phyloP scores from a whole-genome alignment of 164 flowering plant genomes.

The Echeveria elegans region DNA sequence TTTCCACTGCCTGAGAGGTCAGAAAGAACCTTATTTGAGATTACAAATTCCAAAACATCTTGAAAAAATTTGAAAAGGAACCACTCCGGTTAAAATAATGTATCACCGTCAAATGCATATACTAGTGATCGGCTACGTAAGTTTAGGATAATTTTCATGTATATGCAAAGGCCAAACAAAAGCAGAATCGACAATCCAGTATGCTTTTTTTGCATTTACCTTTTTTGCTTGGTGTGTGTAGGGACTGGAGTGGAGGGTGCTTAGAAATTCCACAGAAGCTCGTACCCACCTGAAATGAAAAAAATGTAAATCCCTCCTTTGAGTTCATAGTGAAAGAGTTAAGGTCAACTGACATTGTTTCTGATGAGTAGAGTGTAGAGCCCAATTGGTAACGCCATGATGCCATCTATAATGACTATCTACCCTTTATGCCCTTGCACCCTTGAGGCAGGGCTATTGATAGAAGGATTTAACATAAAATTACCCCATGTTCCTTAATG shows the following conservation, averaged over 20 bases:
- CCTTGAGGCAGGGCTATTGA: no score
- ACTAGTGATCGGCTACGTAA: no score
- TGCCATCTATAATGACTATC: background rate
- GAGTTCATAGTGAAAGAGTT: background rate
- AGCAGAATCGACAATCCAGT: background rate
- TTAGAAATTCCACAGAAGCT: constrained; percentile 42
- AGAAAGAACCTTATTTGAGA: background rate
- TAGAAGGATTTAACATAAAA: no score
- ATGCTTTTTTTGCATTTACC: constrained; percentile 14
- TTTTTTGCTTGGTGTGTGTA: constrained; percentile 33
- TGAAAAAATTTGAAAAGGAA: background rate
- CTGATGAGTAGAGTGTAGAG: no score
- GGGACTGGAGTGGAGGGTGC: constrained; percentile 35
- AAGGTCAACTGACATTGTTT: background rate
- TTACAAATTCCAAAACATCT: background rate
- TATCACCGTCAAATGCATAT: no score
- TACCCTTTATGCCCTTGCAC: background rate
- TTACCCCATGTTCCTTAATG: background rate
- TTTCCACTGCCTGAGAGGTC: constrained; percentile 17
- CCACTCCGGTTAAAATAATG: no score
- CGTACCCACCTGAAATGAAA: constrained; percentile 74
- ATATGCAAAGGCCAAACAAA: no score
- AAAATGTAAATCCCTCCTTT: background rate
- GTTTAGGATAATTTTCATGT: background rate
- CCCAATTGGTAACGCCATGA: background rate